Evolutionary conservation across 2,329 filamentous ascomycete species (phyloP), one percentile per base, ranked within the genome.

Genomic region (Bipolaris victoriae): DNA sequence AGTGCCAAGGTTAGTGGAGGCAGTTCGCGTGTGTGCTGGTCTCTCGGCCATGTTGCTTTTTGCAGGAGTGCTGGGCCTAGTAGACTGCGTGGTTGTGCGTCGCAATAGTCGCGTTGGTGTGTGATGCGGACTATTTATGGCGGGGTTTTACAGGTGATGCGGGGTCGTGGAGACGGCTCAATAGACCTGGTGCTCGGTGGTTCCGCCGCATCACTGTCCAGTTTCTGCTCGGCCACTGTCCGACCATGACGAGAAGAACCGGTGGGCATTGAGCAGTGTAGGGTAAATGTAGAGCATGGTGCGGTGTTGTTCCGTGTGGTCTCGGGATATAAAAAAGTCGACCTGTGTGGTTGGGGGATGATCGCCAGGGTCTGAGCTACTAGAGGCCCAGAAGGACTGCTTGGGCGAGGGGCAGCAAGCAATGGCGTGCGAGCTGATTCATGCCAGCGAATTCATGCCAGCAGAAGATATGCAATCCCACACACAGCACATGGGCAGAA

Each of bases 1-100:
- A 47, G 68, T 64, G 20, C 66, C 64, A 22, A 80, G 62, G 53
- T 79, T 80, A 18, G 78, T 80, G 0, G 78, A 79, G 6, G 67
- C 71, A 13, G 71, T 78, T 31, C 77, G 70, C 16, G 62, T 61
- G 40, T 71, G 61, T 26, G 63, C 49, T 41, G 77, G 78, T 55
- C 76, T 71, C 29, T 58, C 26, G 13, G 77, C 78, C 77, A 79
- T 79, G 36, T 33, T 73, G 63, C 6, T n/a, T 7, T 20, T 26
- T 40, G 35, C 20, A 3, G 18, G 24, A 31, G 16, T 52, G 15
- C 52, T 59, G 29, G 50, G 43, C 43, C 46, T 41, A 40, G 39
- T 43, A 11, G 29, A 13, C 49, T 49, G 22, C n/a, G 26, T 37
- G 31, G 11, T 39, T 49, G 33, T 15, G 37, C 39, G n/a, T 13